Percentiles rank a stretch among this genome's conserved stretches.
phyloP scores from a whole-genome alignment of 2,329 filamentous ascomycete genomes.

The Colletotrichum lentis region DNA sequence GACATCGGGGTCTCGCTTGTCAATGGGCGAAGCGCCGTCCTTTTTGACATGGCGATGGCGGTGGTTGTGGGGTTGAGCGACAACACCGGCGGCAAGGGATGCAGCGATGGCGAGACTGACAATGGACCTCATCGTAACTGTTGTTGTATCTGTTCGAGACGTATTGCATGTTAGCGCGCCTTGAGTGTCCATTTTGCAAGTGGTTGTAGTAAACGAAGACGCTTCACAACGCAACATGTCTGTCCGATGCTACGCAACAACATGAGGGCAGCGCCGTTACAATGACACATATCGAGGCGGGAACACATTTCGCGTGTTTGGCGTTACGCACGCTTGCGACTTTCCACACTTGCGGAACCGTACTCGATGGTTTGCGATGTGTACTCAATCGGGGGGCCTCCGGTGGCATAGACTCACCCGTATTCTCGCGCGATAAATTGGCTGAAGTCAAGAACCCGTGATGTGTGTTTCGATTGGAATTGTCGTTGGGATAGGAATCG shows the following conservation, averaged over 20 bases:
- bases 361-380: background rate
- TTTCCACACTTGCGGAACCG: background rate
- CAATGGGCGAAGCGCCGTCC: slow-evolving; percentile 56
- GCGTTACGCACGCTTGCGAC: background rate
- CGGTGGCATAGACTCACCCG: slow-evolving; percentile 13
- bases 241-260: background rate
- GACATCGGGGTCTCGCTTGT: slow-evolving; percentile 57
- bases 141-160: slow-evolving; percentile 16
- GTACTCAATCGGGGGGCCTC: background rate
- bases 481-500: slow-evolving; percentile 18
- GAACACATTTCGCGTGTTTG: background rate
- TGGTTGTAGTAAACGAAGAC: background rate
- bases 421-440: slow-evolving; percentile 24
- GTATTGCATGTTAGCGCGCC: slow-evolving; percentile 19
- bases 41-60: slow-evolving; percentile 67
- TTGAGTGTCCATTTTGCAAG: background rate
- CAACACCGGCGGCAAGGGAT: slow-evolving; percentile 59
- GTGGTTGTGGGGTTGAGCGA: slow-evolving; percentile 68
- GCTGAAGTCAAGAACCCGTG: slow-evolving; percentile 15
- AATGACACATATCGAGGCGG: background rate
- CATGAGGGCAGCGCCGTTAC: background rate
- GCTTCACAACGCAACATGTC: background rate
- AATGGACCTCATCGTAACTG: slow-evolving; percentile 57
- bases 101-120: slow-evolving; percentile 61
- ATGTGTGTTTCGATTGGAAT: slow-evolving; percentile 5